Evolutionary conservation across 495 filamentous ascomycete species (phyloP), one percentile per base, ranked within the genome.

Genomic region (Bathelium albidoporum): DNA sequence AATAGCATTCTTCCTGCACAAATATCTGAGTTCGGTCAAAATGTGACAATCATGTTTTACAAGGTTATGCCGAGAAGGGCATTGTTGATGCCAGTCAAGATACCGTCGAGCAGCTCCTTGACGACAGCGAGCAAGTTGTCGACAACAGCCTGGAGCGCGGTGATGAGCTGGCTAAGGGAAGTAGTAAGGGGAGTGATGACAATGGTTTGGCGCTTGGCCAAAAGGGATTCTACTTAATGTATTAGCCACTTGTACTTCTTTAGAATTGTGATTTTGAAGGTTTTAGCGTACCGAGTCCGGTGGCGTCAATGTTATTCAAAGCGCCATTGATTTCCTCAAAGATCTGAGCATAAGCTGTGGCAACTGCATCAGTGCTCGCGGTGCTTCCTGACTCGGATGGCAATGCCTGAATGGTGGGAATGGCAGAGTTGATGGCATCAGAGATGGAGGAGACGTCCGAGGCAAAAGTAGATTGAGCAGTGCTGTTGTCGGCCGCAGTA

Each of bases 21-120:
- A 59, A 64, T 80, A 0, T 78, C 80, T 58, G 75, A 79, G 58
- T 76, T 76, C 44, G 73, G 75, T 68, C 71, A 68, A 1, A 20
- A 68, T 3, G 64, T 34, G 18, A 32, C 66, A 52, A 58, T 55
- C n/a, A 26, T 29, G 20, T 9, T 20, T 29, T 29, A 55, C 24
- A 55, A 29, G 16, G 49, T 55, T 34, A 70, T 58, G 16, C 68
- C 68, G 34, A 65, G 49, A 26, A 70, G 66, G 44, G 62, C 68
- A 49, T 62, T 58, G 36, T 63, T 65, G 39, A 70, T 39, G 22
- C 65, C 68, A 29, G 65, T 67, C 29, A 70, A 32, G 26, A 70
- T 58, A 11, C 68, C 68, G 34, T 70, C 66, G 18, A 70, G 44
- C 18, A 70, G 36, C 62, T 67, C 52, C 45, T 65, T 32, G 20